A percentile compares a stretch with the other conserved stretches of the same genome.
These are phyloP conservation scores for Trypethelium eluteriae DNA, from an alignment of 495 filamentous ascomycete genomes.

Conservation along the genomic window DNA sequence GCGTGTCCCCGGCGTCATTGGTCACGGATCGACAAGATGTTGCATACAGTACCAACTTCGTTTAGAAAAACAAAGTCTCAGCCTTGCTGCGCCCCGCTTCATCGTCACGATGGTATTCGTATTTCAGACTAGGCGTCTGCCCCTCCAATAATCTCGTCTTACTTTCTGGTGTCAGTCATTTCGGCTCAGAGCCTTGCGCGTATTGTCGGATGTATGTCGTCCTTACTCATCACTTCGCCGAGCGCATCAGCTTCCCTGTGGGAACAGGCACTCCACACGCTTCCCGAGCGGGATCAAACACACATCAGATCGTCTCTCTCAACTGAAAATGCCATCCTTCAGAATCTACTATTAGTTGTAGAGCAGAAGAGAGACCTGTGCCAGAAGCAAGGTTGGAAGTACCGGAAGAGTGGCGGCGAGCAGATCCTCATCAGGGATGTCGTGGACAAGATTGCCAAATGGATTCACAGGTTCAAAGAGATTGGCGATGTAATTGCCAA, in stretches of 20 bases:
- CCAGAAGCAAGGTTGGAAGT: slow-evolving; percentile 15
- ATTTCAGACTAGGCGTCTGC: too few species aligned
- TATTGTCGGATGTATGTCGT: not conserved
- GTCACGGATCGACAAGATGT: too few species aligned
- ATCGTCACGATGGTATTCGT: too few species aligned
- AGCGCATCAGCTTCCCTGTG: not conserved
- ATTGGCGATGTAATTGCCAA: slow-evolving; percentile 37
- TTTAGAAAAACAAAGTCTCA: too few species aligned
- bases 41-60: too few species aligned
- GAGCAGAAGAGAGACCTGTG: slow-evolving; percentile 14
- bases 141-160: too few species aligned
- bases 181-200: not conserved
- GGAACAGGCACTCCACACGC: slow-evolving; percentile 1
- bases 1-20: too few species aligned
- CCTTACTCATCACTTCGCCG: slow-evolving; percentile 6
- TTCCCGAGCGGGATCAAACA: not conserved
- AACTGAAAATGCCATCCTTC: not conserved
- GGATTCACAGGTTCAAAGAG: slow-evolving; percentile 38
- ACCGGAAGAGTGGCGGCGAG: slow-evolving; percentile 25
- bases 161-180: too few species aligned
- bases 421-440: slow-evolving; percentile 33
- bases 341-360: slow-evolving; percentile 2
- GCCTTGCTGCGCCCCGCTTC: too few species aligned
- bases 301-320: slow-evolving; percentile 9
- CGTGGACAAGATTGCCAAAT: slow-evolving; percentile 36